These are phyloP conservation scores for Phanerochaete sordida DNA, from an alignment of 768 basidiomycete species.

Conservation along the genomic window DNA sequence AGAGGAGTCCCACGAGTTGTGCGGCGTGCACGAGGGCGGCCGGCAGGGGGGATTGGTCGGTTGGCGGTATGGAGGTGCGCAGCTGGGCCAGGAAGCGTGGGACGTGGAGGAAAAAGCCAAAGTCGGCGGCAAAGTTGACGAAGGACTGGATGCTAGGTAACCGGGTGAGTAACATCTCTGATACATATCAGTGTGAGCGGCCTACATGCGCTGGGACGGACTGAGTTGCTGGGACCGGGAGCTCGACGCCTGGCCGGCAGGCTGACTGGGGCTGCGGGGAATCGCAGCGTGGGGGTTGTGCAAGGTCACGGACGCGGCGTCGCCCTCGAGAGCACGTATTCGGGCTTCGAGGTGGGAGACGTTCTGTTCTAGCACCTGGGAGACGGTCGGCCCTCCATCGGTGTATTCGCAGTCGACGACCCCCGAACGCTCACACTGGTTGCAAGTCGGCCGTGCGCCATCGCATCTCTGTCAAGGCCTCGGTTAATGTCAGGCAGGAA, in stretches of 20 bases:
- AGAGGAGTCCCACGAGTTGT: slow-evolving; percentile 29
- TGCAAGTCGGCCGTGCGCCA: slow-evolving; percentile 59
- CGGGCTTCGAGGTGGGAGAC: slow-evolving; percentile 53
- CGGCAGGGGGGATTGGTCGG: slow-evolving; percentile 26
- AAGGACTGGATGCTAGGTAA: slow-evolving; percentile 30
- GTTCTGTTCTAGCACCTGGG: slow-evolving; percentile 57
- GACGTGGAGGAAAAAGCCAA: slow-evolving; percentile 63
- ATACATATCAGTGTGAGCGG: neutral
- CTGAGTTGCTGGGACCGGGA: neutral
- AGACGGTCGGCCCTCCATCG: slow-evolving; percentile 60
- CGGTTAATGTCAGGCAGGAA: neutral
- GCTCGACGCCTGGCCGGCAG: neutral
- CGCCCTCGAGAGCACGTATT: slow-evolving; percentile 30
- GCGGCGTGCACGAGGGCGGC: slow-evolving; percentile 42
- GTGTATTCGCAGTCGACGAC: slow-evolving; percentile 70
- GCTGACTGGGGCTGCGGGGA: neutral
- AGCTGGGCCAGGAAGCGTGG: slow-evolving; percentile 38
- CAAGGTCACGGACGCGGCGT: slow-evolving; percentile 18
- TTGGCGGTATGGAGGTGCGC: slow-evolving; percentile 30
- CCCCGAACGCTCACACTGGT: slow-evolving; percentile 56
- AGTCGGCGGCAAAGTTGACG: slow-evolving; percentile 48
- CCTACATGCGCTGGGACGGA: slow-evolving; percentile 6
- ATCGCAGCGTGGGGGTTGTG: slow-evolving; percentile 24
- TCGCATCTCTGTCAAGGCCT: slow-evolving; percentile 54
- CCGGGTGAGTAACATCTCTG: neutral